Evolutionary conservation across 192 early-diverging fungal species (phyloP), one percentile per base, ranked within the genome.

Genomic region (Coemansia sp.): DNA sequence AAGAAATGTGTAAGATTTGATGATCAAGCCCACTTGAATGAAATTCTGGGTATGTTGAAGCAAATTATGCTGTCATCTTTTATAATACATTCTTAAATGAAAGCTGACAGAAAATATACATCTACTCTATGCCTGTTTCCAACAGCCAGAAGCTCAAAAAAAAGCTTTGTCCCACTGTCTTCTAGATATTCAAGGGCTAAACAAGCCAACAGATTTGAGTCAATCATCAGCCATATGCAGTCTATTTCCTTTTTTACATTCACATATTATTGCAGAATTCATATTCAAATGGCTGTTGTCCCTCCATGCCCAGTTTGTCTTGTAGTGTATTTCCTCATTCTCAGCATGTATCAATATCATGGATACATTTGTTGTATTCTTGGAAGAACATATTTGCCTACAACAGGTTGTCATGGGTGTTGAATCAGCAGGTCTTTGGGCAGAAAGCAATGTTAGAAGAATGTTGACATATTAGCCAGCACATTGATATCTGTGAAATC

Each of bases 391-490:
- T 41, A 4, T 41, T 8, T 8, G 2, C 7, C 89, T 90, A 12
- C 6, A 14, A 5, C 9, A 8, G 12, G 2, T 6, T 41, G 39
- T 6, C 39, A 14, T 41, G 39, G 5, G 6, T 5, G 39, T 41
- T 6, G 12, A 41, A 6, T 41, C 1, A 1, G 12, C 39, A 8
- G 39, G 6, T 41, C 39, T 41, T 41, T 41, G 39, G 39, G 6
- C 39, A 41, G 39, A 41, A 41, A 41, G 12, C 39, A 41, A 41
- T 6, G 39, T 14, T 16, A 94, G 71, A 39, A 5, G 38, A 7
- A 5, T 39, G 10, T 6, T 15, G 18, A 14, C 45, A 10, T n/a
- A n/a, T n/a, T n/a, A n/a, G n/a, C n/a, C n/a, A n/a, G n/a, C n/a
- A n/a, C n/a, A n/a, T n/a, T n/a, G n/a, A n/a, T n/a, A n/a, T n/a